Percentiles rank a stretch among this genome's conserved stretches.
Conservation (phyloP, 2,329 filamentous ascomycete species). For the Chaetomium sp. region DNA sequence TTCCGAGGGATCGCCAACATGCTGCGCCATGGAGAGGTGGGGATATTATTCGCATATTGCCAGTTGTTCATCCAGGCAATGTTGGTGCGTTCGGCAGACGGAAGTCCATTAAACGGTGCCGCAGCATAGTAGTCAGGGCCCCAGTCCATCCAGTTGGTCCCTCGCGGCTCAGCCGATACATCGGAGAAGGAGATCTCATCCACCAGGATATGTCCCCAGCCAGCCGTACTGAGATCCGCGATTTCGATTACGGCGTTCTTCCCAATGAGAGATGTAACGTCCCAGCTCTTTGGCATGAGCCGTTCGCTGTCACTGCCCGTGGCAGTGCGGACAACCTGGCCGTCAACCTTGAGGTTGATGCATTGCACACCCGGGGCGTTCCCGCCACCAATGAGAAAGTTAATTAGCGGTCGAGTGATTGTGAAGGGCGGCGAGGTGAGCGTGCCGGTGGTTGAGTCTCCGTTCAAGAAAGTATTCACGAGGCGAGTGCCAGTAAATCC, state of each 20-base stretch:
- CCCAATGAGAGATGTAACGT: slow-evolving; percentile 9
- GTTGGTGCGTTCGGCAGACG: slow-evolving; percentile 10
- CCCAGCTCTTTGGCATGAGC: slow-evolving; percentile 12
- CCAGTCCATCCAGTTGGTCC: slow-evolving; percentile 19
- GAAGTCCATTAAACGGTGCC: slow-evolving; percentile 9
- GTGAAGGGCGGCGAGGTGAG: slow-evolving; percentile 14
- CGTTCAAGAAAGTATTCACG: slow-evolving; percentile 14
- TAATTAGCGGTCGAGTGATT: slow-evolving; percentile 4
- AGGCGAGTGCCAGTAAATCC: slow-evolving; percentile 3
- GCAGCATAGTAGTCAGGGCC: slow-evolving; percentile 16
- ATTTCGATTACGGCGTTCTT: slow-evolving; percentile 9
- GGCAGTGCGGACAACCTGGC: slow-evolving; percentile 16
- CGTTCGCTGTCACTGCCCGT: slow-evolving; percentile 15
- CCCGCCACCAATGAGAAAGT: slow-evolving; percentile 17
- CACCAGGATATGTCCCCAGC: slow-evolving; percentile 17
- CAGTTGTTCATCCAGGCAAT: slow-evolving; percentile 19
- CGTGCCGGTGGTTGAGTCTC: slow-evolving; percentile 14
- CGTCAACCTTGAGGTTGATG: slow-evolving; percentile 12
- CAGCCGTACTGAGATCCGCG: slow-evolving; percentile 1
- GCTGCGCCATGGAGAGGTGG: slow-evolving; percentile 15
- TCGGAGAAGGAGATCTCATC: slow-evolving; percentile 17
- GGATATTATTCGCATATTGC: slow-evolving; percentile 12
- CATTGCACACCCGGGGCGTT: slow-evolving; percentile 11
- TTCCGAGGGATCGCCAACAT: slow-evolving; percentile 14
- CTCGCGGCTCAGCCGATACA: slow-evolving; percentile 1